These are phyloP conservation scores for Infundibulicybe gibba DNA, from an alignment of 768 basidiomycete species.

Conservation along the genomic window DNA sequence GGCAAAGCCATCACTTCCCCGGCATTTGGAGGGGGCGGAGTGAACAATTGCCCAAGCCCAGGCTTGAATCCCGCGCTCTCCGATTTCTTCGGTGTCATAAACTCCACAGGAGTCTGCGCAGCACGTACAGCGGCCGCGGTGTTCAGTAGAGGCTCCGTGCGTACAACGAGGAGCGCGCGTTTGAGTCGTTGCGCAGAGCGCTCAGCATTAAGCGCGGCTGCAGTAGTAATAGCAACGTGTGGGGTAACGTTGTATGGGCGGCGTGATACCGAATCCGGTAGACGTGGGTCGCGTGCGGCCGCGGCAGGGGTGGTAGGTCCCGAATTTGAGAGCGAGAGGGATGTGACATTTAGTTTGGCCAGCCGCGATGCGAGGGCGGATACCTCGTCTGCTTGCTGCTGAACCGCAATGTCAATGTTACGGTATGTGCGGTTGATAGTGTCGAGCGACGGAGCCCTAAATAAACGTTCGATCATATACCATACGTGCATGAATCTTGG, in stretches of 20 bases:
- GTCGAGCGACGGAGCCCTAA: constrained; percentile 80
- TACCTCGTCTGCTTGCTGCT: constrained; percentile 56
- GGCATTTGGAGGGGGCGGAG: constrained; percentile 14
- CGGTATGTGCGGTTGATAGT: constrained; percentile 81
- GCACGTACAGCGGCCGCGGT: constrained; percentile 40
- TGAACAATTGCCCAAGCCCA: constrained; percentile 17
- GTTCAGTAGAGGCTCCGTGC: constrained; percentile 68
- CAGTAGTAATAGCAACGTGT: constrained; percentile 68
- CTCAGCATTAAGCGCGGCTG: constrained; percentile 81
- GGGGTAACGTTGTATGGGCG: constrained; percentile 50
- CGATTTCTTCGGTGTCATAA: constrained; percentile 30
- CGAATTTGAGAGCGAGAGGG: constrained; percentile 4
- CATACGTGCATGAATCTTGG: constrained; percentile 15
- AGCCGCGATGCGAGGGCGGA: constrained; percentile 49
- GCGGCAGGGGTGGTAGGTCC: constrained; percentile 1
- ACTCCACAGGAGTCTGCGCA: constrained; percentile 30
- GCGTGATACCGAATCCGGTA: constrained; percentile 32
- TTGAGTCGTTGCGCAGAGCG: constrained; percentile 70
- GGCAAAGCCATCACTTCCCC: constrained; percentile 11
- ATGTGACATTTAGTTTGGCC: constrained; percentile 41
- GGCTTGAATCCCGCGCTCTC: constrained; percentile 5
- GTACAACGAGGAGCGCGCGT: constrained; percentile 53
- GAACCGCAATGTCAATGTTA: constrained; percentile 75
- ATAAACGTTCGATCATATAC: constrained; percentile 1
- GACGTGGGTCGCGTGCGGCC: constrained; percentile 33